Conservation (phyloP, 78 protist species). For the Chrysochromulina tobinii region DNA sequence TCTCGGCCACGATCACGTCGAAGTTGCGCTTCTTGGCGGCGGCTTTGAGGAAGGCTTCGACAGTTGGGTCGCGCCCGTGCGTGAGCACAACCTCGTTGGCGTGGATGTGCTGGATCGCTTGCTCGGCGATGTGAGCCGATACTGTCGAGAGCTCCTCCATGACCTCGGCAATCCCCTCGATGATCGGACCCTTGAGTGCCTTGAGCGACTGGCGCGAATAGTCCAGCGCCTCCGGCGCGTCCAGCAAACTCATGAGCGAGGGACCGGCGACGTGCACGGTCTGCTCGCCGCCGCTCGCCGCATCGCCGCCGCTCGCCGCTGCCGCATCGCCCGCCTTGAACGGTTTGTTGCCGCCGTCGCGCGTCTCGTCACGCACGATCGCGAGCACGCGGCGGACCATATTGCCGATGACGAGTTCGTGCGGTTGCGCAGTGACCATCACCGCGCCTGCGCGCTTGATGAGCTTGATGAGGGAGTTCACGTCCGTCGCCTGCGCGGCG, state of each 20-base stretch:
- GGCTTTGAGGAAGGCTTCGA: conserved; percentile 9
- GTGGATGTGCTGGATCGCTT: conserved; percentile 17
- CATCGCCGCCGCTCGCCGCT: not conserved
- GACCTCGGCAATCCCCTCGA: conserved; percentile 9
- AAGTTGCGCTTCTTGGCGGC: not conserved
- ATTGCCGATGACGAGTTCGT: not conserved
- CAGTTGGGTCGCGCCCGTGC: conserved; percentile 2
- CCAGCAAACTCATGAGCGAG: conserved; percentile 1
- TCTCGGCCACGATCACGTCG: not conserved
- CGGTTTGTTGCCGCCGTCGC: not conserved
- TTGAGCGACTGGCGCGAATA: not conserved
- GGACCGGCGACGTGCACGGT: not conserved
- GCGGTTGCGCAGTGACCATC: not conserved
- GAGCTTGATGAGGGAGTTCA: not conserved
- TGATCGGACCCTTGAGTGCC: not conserved
- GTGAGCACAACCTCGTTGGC: conserved; percentile 43
- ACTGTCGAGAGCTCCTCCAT: not conserved
- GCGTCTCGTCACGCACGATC: not conserved
- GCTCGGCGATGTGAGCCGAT: not conserved
- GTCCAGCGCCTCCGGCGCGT: not conserved
- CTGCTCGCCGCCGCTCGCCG: not conserved
- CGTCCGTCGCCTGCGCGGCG: not conserved
- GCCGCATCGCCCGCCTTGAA: not conserved
- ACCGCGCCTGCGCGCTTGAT: not conserved
- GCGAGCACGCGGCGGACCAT: conserved; percentile 27